Evolutionary conservation across 1,284 basidiomycete genomes (phyloP).

Genomic region (Ganoderma multipileum): DNA sequence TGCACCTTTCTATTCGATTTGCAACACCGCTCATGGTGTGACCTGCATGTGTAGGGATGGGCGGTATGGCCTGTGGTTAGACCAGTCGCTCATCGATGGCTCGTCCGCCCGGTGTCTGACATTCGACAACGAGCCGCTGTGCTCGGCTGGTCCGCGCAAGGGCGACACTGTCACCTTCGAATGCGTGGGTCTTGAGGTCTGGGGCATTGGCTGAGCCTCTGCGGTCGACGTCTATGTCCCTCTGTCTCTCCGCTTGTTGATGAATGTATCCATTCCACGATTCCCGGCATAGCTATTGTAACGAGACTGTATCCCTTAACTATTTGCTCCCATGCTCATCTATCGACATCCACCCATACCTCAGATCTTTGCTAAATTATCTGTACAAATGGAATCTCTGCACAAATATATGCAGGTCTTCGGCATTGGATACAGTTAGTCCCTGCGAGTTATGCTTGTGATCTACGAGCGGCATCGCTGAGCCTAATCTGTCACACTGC

Average conservation of each 20-base stretch:
- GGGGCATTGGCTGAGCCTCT: constrained; percentile 62
- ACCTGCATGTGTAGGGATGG: constrained; percentile 78
- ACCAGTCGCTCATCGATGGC: constrained; percentile 82
- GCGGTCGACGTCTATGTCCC: background rate
- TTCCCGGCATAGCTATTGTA: background rate
- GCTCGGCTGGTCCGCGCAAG: constrained; percentile 53
- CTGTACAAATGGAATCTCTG: background rate
- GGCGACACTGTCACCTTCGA: constrained; percentile 72
- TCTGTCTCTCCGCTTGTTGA: background rate
- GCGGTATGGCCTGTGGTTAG: constrained; percentile 90
- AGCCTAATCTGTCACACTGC: no score
- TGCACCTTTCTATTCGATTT: constrained; percentile 29
- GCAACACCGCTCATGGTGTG: background rate
- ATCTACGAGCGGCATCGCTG: no score
- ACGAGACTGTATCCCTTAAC: background rate
- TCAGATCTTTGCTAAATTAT: background rate
- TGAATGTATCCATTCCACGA: background rate
- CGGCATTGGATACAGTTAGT: background rate
- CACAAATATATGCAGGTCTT: background rate
- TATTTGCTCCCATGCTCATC: background rate
- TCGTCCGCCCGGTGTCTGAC: constrained; percentile 87
- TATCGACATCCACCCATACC: background rate
- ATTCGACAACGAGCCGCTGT: constrained; percentile 88
- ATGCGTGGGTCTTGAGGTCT: constrained; percentile 88
- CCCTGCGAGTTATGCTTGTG: background rate